These are phyloP conservation scores for Sugiyamaella mastotermitis DNA, from an alignment of 805 yeast genomes.

Conservation along the genomic window DNA sequence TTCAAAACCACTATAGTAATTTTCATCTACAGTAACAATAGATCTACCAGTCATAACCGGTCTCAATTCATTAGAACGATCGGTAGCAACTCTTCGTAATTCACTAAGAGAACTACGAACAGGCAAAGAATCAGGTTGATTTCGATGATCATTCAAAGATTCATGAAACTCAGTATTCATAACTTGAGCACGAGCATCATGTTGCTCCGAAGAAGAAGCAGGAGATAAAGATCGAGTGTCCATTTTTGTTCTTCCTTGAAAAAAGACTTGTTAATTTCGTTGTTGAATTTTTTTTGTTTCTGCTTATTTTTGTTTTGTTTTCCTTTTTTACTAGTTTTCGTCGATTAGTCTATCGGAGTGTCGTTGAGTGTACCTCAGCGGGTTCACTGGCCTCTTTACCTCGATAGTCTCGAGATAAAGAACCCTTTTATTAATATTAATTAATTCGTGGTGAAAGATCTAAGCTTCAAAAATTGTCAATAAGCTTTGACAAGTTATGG, in stretches of 20 bases:
- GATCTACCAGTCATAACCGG: slow-evolving; percentile 10
- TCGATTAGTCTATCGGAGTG: too few species aligned
- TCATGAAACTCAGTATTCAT: slow-evolving; percentile 1
- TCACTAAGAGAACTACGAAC: slow-evolving; percentile 26
- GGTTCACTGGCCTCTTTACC: slow-evolving; percentile 10
- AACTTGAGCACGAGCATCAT: neutral
- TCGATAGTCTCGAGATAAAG: slow-evolving; percentile 10
- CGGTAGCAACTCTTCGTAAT: slow-evolving; percentile 11
- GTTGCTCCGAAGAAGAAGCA: neutral
- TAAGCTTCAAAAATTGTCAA: neutral
- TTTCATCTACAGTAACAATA: slow-evolving; percentile 16
- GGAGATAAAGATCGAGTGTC: slow-evolving; percentile 3
- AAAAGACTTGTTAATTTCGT: neutral
- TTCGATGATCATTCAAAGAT: slow-evolving; percentile 44
- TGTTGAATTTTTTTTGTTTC: too few species aligned
- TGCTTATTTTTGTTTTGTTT: too few species aligned
- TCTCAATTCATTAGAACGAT: slow-evolving; percentile 9
- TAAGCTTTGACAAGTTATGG: slow-evolving; percentile 22
- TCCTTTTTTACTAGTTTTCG: too few species aligned
- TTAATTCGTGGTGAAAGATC: neutral
- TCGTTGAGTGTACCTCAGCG: too few species aligned
- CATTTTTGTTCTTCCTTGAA: slow-evolving; percentile 1
- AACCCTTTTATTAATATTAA: slow-evolving; percentile 1
- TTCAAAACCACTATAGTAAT: neutral
- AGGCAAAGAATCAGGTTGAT: slow-evolving; percentile 40